These are phyloP conservation scores for Lathyrus oleraceus DNA, from an alignment of 306 rosid species.

Conservation along the genomic window DNA sequence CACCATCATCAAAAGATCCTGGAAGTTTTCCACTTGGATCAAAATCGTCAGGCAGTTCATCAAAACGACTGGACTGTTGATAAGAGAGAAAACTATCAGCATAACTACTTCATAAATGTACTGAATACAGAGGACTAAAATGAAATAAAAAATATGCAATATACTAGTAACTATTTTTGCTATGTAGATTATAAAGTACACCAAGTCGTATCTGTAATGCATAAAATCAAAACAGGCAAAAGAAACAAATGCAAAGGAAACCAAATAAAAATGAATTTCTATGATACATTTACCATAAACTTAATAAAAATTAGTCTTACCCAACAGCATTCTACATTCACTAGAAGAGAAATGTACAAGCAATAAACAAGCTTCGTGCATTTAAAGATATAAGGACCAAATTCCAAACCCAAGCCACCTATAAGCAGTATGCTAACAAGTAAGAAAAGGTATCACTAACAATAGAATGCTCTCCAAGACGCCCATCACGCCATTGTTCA, in stretches of 20 bases:
- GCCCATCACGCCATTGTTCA: conserved; percentile 84
- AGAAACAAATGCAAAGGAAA: conserved; percentile 11
- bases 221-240: conserved; percentile 1
- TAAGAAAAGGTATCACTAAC: conserved; percentile 50
- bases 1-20: conserved; percentile 99
- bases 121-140: conserved; percentile 6
- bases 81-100: conserved; percentile 27
- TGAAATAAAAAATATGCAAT: conserved; percentile 6
- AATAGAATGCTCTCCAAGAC: conserved; percentile 59
- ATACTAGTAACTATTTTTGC: conserved; percentile 23
- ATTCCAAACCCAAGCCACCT: conserved; percentile 25
- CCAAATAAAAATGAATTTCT: conserved; percentile 6
- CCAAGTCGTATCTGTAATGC: not conserved
- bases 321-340: conserved; percentile 18
- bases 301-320: conserved; percentile 5
- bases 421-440: conserved; percentile 3
- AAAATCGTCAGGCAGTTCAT: conserved; percentile 93
- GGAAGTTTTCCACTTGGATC: conserved; percentile 97
- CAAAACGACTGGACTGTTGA: conserved; percentile 85
- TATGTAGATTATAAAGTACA: conserved; percentile 14
- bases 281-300: conserved; percentile 1
- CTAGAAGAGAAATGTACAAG: conserved; percentile 3
- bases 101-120: conserved; percentile 22
- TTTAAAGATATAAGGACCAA: conserved; percentile 17
- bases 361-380: conserved; percentile 7